Evolutionary conservation across 2,329 filamentous ascomycete genomes (phyloP), one percentile per base, ranked within the genome.

Genomic region (Gnomoniopsis sp.): DNA sequence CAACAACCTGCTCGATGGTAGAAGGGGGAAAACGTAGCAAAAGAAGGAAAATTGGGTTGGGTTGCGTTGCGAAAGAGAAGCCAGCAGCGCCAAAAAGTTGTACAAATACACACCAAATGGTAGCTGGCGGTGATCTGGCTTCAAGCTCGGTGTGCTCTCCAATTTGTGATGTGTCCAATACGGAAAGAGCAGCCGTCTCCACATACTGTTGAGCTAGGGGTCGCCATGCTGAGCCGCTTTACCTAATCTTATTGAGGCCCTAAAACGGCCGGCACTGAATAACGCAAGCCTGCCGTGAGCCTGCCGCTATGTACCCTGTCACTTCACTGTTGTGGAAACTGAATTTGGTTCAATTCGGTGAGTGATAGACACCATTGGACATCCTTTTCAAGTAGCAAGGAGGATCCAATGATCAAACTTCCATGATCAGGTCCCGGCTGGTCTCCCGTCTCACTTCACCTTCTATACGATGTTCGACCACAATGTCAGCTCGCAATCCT

Each of bases 401-500:
- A 30, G 26, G 26, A 30, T 30, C 26, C 8, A 30, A 30, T 30
- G 26, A 30, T 8, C 26, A 8, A 30, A 4, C 26, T 30, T 30
- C 46, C 54, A 61, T 61, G 59, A 48, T 59, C 36, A 51, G 14
- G 17, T 2, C 47, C 48, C 52, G 49, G 19, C 49, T 56, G 15
- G 14, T 49, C 23, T 34, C 44, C 19, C 38, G 43, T 46, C 23
- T 55, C 12, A 30, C 43, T 15, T 43, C 43, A 14, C 44, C 21
- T 50, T n/a, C 15, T 33, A 58, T 54, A 52, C 65, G 61, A 61
- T 60, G 62, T 62, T 63, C 50, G 17, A 47, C 60, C 41, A 59
- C 66, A 64, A 81, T 81, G 77, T 66, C 74, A 22, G 63, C 65
- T 48, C 56, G 67, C 56, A 71, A 65, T 62, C 66, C 71, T 57